Evolutionary conservation across 2,329 filamentous ascomycete genomes (phyloP).

Genomic region (Verticillium zaregamsianum): DNA sequence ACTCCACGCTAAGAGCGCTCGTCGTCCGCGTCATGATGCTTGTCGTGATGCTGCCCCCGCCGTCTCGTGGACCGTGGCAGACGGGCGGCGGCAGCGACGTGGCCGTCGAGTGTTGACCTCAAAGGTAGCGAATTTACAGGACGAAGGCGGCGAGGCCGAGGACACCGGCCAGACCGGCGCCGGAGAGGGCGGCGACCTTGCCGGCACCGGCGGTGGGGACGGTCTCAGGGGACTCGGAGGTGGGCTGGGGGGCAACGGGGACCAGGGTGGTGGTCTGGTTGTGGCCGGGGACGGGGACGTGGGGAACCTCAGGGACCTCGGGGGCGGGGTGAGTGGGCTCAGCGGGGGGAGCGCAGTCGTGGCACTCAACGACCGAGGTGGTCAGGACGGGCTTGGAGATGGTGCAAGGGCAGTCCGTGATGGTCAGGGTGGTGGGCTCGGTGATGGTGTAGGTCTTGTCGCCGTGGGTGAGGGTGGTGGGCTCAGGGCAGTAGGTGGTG

Average conservation of each 20-base stretch:
- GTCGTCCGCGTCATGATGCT: background rate
- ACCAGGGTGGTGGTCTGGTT: conserved; percentile 22
- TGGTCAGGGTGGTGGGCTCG: conserved; percentile 64
- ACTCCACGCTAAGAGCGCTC: background rate
- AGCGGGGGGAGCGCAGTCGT: conserved; percentile 31
- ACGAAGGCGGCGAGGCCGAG: conserved; percentile 55
- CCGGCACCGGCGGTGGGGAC: conserved; percentile 51
- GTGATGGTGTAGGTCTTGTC: conserved; percentile 67
- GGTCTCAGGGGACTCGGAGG: conserved; percentile 23
- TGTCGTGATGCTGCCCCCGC: background rate
- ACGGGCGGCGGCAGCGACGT: conserved; percentile 16
- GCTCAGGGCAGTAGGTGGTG: conserved; percentile 68
- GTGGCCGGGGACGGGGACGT: conserved; percentile 20
- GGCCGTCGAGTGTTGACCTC: conserved; percentile 25
- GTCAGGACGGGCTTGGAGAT: conserved; percentile 54
- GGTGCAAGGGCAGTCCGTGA: conserved; percentile 70
- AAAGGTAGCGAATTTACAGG: conserved; percentile 44
- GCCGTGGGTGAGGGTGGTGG: conserved; percentile 61
- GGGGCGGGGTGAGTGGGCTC: conserved; percentile 13
- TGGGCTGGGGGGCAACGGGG: conserved; percentile 23
- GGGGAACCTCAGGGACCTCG: conserved; percentile 16
- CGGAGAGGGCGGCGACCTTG: conserved; percentile 53
- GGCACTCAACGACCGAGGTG: conserved; percentile 48
- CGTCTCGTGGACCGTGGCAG: background rate
- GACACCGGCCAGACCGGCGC: conserved; percentile 56